These are phyloP conservation scores for Puccinia polysora DNA, from an alignment of 1,284 basidiomycete species.

Conservation along the genomic window DNA sequence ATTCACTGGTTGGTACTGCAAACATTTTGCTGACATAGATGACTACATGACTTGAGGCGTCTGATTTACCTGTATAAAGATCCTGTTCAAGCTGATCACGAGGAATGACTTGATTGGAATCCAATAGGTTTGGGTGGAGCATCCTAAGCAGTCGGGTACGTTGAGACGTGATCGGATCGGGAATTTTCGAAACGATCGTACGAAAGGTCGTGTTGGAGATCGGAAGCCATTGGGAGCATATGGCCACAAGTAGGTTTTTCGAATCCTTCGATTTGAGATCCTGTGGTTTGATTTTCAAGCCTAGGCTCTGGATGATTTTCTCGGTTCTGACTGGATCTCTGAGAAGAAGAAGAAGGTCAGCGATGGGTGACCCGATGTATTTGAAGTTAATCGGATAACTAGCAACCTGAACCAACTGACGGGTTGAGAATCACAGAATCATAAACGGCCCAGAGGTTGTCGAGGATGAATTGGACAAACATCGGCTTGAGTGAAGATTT, in stretches of 20 bases:
- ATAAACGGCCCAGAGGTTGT: slow-evolving; percentile 96
- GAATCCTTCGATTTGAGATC: slow-evolving; percentile 90
- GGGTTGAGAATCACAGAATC: slow-evolving; percentile 77
- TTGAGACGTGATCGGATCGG: slow-evolving; percentile 78
- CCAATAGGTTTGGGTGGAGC: slow-evolving; percentile 66
- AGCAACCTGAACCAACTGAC: slow-evolving; percentile 59
- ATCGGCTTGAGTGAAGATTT: slow-evolving; percentile 79
- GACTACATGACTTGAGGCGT: slow-evolving; percentile 62
- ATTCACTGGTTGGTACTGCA: slow-evolving; percentile 70
- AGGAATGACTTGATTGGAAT: slow-evolving; percentile 60
- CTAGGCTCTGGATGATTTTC: slow-evolving; percentile 81
- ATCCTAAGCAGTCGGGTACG: slow-evolving; percentile 80
- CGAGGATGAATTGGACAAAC: slow-evolving; percentile 95
- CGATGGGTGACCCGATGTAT: slow-evolving; percentile 17
- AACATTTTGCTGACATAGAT: slow-evolving; percentile 99
- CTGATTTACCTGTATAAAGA: slow-evolving; percentile 68
- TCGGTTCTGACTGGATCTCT: slow-evolving; percentile 81
- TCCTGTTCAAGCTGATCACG: slow-evolving; percentile 75
- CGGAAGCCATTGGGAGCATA: slow-evolving; percentile 95
- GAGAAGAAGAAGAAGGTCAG: slow-evolving; percentile 26
- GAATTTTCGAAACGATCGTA: slow-evolving; percentile 83
- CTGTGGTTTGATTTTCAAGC: slow-evolving; percentile 76
- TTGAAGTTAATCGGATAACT: background rate
- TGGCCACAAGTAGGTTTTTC: slow-evolving; percentile 71
- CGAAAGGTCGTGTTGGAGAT: slow-evolving; percentile 90